phyloP scores from a whole-genome alignment of 805 yeast species.

The Metschnikowia baotianmanensis region DNA sequence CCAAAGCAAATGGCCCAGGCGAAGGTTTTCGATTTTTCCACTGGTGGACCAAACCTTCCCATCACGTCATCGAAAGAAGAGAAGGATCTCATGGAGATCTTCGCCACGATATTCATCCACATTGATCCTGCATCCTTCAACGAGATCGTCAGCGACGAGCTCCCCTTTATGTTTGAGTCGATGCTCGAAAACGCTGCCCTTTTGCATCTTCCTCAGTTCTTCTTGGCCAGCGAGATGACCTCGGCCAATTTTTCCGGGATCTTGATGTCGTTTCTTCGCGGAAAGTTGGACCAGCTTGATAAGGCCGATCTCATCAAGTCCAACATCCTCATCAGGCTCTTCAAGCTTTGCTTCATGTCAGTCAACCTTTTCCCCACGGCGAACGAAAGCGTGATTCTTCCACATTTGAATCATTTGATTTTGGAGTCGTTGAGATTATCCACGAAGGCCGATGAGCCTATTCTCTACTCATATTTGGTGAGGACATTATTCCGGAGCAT shows the following conservation, averaged over 20 bases:
- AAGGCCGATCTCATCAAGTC: constrained; percentile 74
- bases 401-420: constrained; percentile 82
- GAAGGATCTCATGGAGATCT: constrained; percentile 91
- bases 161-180: constrained; percentile 71
- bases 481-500: constrained; percentile 89
- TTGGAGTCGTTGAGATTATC: constrained; percentile 75
- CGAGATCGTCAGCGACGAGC: constrained; percentile 81
- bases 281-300: constrained; percentile 75
- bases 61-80: constrained; percentile 89
- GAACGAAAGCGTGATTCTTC: constrained; percentile 84
- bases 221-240: constrained; percentile 90
- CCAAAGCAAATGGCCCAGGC: constrained; percentile 40
- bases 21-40: constrained; percentile 53
- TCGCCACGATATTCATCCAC: constrained; percentile 90
- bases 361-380: constrained; percentile 85
- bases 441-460: constrained; percentile 85
- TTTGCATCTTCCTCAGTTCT: constrained; percentile 89
- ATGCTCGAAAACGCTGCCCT: constrained; percentile 82
- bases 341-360: constrained; percentile 93
- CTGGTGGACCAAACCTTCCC: constrained; percentile 79
- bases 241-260: constrained; percentile 89
- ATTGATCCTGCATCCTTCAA: constrained; percentile 94
- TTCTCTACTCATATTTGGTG: constrained; percentile 82
- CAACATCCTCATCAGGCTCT: constrained; percentile 77
- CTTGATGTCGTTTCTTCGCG: constrained; percentile 69